Conservation (phyloP, 805 yeast genomes). For the Candida quercuum region DNA sequence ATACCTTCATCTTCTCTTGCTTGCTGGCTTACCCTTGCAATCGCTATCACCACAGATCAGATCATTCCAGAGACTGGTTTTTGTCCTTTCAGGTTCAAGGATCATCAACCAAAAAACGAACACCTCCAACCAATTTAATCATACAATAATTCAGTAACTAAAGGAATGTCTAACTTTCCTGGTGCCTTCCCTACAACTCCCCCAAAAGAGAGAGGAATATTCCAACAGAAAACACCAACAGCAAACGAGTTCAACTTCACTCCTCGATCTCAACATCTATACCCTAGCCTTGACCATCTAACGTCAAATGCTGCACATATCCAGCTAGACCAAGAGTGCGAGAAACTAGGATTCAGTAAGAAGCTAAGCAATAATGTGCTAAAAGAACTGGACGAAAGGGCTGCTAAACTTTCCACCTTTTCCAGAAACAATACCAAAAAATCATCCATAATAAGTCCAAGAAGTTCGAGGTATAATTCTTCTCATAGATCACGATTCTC, state of each 20-base stretch:
- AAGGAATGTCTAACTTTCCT: conserved; percentile 6
- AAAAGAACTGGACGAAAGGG: conserved; percentile 29
- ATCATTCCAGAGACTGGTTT: too few relatives aligned
- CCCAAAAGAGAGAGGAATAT: background rate
- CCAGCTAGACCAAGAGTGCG: conserved; percentile 10
- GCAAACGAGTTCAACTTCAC: background rate
- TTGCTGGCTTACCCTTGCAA: too few relatives aligned
- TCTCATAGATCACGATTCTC: conserved; percentile 23
- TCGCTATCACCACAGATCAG: too few relatives aligned
- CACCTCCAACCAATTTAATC: background rate
- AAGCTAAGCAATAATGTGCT: conserved; percentile 29
- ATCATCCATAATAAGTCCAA: conserved; percentile 14
- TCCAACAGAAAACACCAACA: background rate
- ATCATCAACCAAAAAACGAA: background rate
- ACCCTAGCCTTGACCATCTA: conserved; percentile 18
- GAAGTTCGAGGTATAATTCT: conserved; percentile 18
- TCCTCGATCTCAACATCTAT: conserved; percentile 6
- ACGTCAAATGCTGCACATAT: conserved; percentile 4
- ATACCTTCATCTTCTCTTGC: too few relatives aligned
- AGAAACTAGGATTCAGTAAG: conserved; percentile 26
- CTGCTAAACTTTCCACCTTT: conserved; percentile 20
- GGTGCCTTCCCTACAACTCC: conserved; percentile 10
- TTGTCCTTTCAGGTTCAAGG: background rate
- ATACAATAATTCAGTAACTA: background rate
- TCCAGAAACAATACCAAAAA: conserved; percentile 7